phyloP scores from a whole-genome alignment of 768 basidiomycete genomes.

The Nevesoporus exiguus region DNA sequence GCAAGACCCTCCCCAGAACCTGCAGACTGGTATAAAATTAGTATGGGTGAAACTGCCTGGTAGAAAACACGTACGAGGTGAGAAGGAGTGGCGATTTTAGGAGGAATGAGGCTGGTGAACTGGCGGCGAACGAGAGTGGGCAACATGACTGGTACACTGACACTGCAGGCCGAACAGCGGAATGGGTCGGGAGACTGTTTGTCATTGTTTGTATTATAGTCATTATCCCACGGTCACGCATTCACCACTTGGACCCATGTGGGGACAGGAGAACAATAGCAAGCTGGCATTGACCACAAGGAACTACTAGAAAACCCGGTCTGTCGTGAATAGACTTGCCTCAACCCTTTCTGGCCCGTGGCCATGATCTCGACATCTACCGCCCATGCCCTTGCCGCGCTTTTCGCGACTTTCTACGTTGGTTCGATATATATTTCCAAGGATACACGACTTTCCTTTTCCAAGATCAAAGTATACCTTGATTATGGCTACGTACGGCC shows the following conservation, averaged over 20 bases:
- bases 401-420: slow-evolving; percentile 70
- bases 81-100: slow-evolving; percentile 90
- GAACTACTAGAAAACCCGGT: slow-evolving; percentile 13
- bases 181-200: slow-evolving; percentile 20
- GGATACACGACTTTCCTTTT: slow-evolving; percentile 54
- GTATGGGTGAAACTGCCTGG: neutral
- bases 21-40: slow-evolving; percentile 53
- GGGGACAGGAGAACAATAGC: slow-evolving; percentile 11
- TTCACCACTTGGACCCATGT: slow-evolving; percentile 10
- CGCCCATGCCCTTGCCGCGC: slow-evolving; percentile 54
- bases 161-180: slow-evolving; percentile 11
- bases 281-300: slow-evolving; percentile 7
- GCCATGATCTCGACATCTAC: slow-evolving; percentile 28
- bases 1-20: slow-evolving; percentile 78
- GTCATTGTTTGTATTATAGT: slow-evolving; percentile 19
- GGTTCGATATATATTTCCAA: slow-evolving; percentile 79
- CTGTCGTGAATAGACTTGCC: slow-evolving; percentile 4
- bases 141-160: slow-evolving; percentile 57
- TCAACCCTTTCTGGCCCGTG: neutral
- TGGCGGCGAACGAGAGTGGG: slow-evolving; percentile 81
- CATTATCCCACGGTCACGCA: slow-evolving; percentile 17
- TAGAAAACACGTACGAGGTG: slow-evolving; percentile 56
- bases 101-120: slow-evolving; percentile 83
- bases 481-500: slow-evolving; percentile 28
- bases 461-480: slow-evolving; percentile 27